phyloP scores from a whole-genome alignment of 495 filamentous ascomycete genomes.

The Aspergillus carlsbadensis region DNA sequence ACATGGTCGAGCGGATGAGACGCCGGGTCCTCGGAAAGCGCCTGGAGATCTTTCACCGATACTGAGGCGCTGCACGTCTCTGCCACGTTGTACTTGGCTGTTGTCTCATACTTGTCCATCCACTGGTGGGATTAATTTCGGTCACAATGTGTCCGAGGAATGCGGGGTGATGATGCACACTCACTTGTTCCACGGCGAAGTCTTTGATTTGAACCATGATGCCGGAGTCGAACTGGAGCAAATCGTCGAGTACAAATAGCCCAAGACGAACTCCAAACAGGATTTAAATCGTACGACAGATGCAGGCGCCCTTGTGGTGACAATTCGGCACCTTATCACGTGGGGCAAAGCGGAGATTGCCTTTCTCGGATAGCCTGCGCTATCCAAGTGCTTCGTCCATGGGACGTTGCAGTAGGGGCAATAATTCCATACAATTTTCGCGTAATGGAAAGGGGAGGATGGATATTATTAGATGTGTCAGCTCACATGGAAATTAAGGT shows the following conservation, averaged over 20 bases:
- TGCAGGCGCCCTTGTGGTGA: not conserved
- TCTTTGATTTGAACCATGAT: conserved; percentile 66
- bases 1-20: conserved; percentile 32
- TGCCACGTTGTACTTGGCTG: conserved; percentile 76
- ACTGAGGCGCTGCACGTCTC: conserved; percentile 85
- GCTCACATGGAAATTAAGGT: not conserved
- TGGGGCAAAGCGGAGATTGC: not conserved
- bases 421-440: too few species aligned
- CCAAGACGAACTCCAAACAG: not conserved
- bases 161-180: conserved; percentile 20
- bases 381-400: not conserved
- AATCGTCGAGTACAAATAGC: not conserved
- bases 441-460: too few species aligned
- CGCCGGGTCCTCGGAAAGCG: conserved; percentile 54
- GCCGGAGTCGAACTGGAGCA: not conserved
- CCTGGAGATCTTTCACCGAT: conserved; percentile 68
- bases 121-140: conserved; percentile 51
- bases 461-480: not conserved
- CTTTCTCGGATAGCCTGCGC: not conserved
- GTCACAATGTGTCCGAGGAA: not conserved
- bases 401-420: too few species aligned
- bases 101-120: conserved; percentile 84
- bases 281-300: not conserved
- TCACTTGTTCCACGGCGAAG: conserved; percentile 78
- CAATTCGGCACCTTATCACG: conserved; percentile 5